Evolutionary conservation across 192 early-diverging fungal genomes (phyloP).

Genomic region (Gonapodya sp.): DNA sequence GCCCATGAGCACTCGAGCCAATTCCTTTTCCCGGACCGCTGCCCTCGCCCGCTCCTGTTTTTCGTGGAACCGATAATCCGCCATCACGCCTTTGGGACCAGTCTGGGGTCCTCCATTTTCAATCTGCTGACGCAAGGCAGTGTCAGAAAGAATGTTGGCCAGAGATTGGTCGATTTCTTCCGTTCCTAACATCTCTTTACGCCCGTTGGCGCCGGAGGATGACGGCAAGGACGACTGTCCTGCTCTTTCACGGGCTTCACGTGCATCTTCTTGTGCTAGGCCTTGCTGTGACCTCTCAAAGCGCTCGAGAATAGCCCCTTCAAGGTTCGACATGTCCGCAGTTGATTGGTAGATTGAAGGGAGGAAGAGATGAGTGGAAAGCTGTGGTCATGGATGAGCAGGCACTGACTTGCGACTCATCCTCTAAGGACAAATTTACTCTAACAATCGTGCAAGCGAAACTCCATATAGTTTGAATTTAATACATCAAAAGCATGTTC

Average conservation of each 20-base stretch:
- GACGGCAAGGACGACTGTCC: background rate
- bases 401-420: too few species aligned
- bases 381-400: too few species aligned
- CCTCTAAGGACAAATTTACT: too few species aligned
- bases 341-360: too few species aligned
- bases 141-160: background rate
- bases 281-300: background rate
- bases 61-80: slow-evolving; percentile 42
- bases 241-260: background rate
- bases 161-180: background rate
- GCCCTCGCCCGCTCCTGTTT: slow-evolving; percentile 33
- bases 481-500: too few species aligned
- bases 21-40: slow-evolving; percentile 11
- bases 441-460: too few species aligned
- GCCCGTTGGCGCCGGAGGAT: background rate
- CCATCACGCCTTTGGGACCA: slow-evolving; percentile 47
- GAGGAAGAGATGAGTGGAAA: too few species aligned
- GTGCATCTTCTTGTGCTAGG: background rate
- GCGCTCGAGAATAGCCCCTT: background rate
- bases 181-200: background rate
- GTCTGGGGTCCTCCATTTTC: slow-evolving; percentile 34
- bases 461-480: too few species aligned
- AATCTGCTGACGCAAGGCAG: slow-evolving; percentile 18
- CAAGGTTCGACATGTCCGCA: background rate
- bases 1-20: slow-evolving; percentile 8